Base-by-base conservation (phyloP, 129 eudicot species). In the Escallonia rubra region DNA sequence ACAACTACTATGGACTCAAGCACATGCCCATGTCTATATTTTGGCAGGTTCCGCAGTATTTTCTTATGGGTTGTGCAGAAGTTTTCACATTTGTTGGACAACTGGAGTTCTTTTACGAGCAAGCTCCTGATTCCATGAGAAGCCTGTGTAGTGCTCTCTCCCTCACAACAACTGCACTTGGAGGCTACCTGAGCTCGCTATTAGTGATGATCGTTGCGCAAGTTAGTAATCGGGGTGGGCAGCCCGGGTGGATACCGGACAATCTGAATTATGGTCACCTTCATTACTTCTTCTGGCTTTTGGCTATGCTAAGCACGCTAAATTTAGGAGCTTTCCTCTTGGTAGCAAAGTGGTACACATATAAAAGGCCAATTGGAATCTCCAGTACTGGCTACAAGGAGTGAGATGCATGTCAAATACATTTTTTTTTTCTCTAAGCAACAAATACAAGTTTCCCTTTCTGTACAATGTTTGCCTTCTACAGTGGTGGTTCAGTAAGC, bases 211-310 rank as follows among this genome's bases (percentile, higher is more conserved):
- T 79, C 23, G 83, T 79, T 44, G 62, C 69, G 16, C 12, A 63
- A 16, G 62, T 69, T 41, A 79, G 68, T 11, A 73, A 75, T 12
- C 41, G 41, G 23, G 60, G 65, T 45, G 79, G 79, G n/a, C 54
- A 73, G 13, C 65, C 69, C 2, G 79, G 83, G 23, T 79, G 83
- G 83, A 79, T 79, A 44, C 83, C 83, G 54, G 79, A 74, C 56
- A 69, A 74, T 58, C 38, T 74, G 55, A 74, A 79, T 41, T 64
- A 66, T 43, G 83, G 79, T 10, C 66, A 59, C 38, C 47, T 65
- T 0, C 60, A 73, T 13, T 72, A 72, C 23, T 72, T 77, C 59
- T 72, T 67, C 55, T 58, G 76, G 75, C 70, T 63, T 41, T 57
- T 80, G 76, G 76, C 48, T 14, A 59, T 70, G 50, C 60, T 63